Conservation (phyloP, 108 stramenopile genomes). For the Pseudonitzschia pungens region DNA sequence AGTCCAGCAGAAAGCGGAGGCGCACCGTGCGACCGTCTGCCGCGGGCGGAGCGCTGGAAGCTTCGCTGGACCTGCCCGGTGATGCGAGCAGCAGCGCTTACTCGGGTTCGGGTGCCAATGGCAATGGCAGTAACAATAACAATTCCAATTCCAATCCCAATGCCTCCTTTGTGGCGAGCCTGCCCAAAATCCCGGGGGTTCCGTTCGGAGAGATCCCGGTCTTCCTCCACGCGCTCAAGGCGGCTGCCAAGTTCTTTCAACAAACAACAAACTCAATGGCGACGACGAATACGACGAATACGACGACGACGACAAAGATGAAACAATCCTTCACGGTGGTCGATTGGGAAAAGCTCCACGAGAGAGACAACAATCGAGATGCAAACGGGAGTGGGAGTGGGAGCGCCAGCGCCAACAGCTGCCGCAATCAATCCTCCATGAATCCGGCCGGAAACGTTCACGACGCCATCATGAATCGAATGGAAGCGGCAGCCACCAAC, state of each 20-base stretch:
- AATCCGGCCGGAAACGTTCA: background rate
- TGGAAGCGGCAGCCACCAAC: slow-evolving; percentile 13
- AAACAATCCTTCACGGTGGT: background rate
- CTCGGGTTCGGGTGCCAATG: too few relatives aligned
- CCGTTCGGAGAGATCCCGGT: slow-evolving; percentile 38
- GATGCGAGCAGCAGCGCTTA: background rate
- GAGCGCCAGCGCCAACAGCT: background rate
- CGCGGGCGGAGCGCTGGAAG: background rate
- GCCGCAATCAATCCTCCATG: background rate
- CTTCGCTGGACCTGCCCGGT: background rate
- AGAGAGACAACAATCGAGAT: too few relatives aligned
- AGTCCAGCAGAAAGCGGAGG: slow-evolving; percentile 10
- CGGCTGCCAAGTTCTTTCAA: slow-evolving; percentile 30
- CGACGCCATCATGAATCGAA: slow-evolving; percentile 32
- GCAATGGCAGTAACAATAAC: too few relatives aligned
- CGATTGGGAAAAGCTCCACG: slow-evolving; percentile 12
- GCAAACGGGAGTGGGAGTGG: background rate
- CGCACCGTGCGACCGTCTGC: background rate
- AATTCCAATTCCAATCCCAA: background rate
- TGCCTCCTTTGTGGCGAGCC: background rate
- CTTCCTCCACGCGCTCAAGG: slow-evolving; percentile 39
- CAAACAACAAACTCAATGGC: too few relatives aligned
- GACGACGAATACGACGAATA: too few relatives aligned
- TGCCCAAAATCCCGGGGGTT: slow-evolving; percentile 44
- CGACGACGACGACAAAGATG: background rate